Percentiles rank a stretch among this genome's conserved stretches.
phyloP scores from a whole-genome alignment of 768 basidiomycete genomes.

The Coprinopsis cinerea region DNA sequence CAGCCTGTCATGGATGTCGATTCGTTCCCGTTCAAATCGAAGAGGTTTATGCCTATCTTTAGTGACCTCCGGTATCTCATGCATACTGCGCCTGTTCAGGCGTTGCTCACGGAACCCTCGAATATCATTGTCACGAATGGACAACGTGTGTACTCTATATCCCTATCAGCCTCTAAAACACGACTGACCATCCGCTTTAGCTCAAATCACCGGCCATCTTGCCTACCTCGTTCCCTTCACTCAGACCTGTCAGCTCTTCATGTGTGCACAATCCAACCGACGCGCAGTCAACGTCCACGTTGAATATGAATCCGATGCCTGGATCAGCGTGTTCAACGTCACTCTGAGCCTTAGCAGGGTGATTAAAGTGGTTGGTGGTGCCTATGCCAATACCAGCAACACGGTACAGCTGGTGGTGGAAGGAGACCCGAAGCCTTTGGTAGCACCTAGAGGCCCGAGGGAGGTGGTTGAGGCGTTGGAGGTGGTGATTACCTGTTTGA shows the following conservation, averaged over 20 bases:
- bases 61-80: constrained; percentile 84
- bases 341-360: constrained; percentile 85
- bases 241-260: constrained; percentile 81
- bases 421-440: background rate
- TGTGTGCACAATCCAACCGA: constrained; percentile 88
- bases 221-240: constrained; percentile 68
- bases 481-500: constrained; percentile 7
- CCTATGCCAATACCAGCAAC: constrained; percentile 41
- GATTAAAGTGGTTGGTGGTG: constrained; percentile 85
- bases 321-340: constrained; percentile 96
- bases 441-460: constrained; percentile 8
- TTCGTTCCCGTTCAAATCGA: constrained; percentile 83
- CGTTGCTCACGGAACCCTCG: constrained; percentile 27
- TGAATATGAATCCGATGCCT: constrained; percentile 94
- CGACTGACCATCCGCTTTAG: background rate
- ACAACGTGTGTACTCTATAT: background rate
- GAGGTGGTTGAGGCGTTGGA: constrained; percentile 43
- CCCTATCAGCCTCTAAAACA: background rate
- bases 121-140: background rate
- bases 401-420: constrained; percentile 3
- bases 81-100: constrained; percentile 75
- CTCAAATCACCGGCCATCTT: constrained; percentile 54
- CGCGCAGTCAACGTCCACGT: constrained; percentile 79
- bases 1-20: constrained; percentile 63
- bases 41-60: constrained; percentile 94